Evolutionary conservation across 2,329 filamentous ascomycete species (phyloP), one percentile per base, ranked within the genome.

Genomic region (Teratosphaeria pseudoeucalypti): DNA sequence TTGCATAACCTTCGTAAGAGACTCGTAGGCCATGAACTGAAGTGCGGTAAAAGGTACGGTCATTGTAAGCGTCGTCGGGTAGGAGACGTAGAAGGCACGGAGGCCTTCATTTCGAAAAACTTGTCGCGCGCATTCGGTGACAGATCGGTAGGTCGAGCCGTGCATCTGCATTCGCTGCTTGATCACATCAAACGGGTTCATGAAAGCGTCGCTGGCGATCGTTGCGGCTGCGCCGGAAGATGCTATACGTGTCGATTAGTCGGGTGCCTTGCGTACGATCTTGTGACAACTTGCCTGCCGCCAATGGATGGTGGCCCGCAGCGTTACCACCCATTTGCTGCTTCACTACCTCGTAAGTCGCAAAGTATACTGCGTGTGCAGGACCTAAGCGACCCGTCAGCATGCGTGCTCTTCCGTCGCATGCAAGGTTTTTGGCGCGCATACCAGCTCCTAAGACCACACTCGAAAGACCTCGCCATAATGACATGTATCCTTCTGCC

Each of bases 151-250:
- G 66, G 86, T 85, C n/a, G 92, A 97, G 70, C 94, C 89, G 73
- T 96, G 90, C 61, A 99, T 89, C 76, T 99, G 94, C 94, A 99
- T 99, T 69, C 94, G 89, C 76, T 99, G 94, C 78, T 99, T 99
- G 79, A 99, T 96, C 63, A 99, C 94, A 78, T 99, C 94, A 73
- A 99, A 99, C 26, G 94, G 94, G 72, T 97, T 99, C 94, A 99
- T 99, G 66, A 99, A 85, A 58, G 94, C 94, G 79, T 99, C 94
- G 74, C 92, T 96, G 39, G 92, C 90, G 73, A 97, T 96, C 7
- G 94, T 97, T 65, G 94, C 94, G 68, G 89, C 89, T 62, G 94
- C 92, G 76, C 94, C 94, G 72, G 91, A 96, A 63, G 90, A 87
- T 63, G 90, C 94, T 96, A 72, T 60, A 60, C 55, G 29, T 5